Conservation (phyloP, 129 eudicot genomes). For the Rutidosis leptorrhynchoides region DNA sequence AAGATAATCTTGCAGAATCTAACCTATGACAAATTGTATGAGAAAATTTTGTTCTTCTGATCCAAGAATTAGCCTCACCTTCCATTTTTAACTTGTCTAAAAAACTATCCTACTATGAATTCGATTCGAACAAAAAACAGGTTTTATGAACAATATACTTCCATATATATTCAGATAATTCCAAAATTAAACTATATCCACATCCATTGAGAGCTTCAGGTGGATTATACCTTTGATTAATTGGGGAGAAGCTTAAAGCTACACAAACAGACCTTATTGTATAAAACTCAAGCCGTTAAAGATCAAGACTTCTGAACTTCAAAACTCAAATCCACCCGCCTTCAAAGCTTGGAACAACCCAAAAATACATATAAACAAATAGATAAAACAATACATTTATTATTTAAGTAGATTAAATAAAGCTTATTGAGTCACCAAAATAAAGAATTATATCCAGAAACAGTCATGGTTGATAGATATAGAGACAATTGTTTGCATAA, state of each 20-base stretch:
- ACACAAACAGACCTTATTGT: no score
- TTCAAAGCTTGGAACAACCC: slow-evolving; percentile 34
- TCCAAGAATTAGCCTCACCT: slow-evolving; percentile 75
- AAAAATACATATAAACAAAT: slow-evolving; percentile 11
- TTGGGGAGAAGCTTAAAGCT: not conserved
- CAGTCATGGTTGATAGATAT: slow-evolving; percentile 34
- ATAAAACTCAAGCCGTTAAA: no score
- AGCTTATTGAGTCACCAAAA: slow-evolving; percentile 12
- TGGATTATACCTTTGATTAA: slow-evolving; percentile 23
- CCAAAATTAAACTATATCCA: slow-evolving; percentile 18
- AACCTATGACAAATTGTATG: slow-evolving; percentile 77
- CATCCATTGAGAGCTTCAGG: slow-evolving; percentile 16
- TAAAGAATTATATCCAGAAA: slow-evolving; percentile 20
- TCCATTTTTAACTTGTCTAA: slow-evolving; percentile 40
- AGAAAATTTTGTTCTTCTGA: slow-evolving; percentile 80
- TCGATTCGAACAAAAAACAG: slow-evolving; percentile 3
- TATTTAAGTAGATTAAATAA: slow-evolving; percentile 19
- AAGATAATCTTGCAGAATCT: slow-evolving; percentile 55
- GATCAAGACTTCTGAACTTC: slow-evolving; percentile 15
- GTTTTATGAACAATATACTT: slow-evolving; percentile 17
- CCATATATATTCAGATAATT: slow-evolving; percentile 20
- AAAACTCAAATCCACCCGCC: slow-evolving; percentile 34
- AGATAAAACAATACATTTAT: slow-evolving; percentile 23
- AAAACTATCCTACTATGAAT: slow-evolving; percentile 5
- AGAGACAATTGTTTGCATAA: slow-evolving; percentile 31